Percentiles rank a stretch among this genome's conserved stretches.
These are phyloP conservation scores for Podospora tetraspora DNA, from an alignment of 495 filamentous ascomycete genomes.

Conservation along the genomic window DNA sequence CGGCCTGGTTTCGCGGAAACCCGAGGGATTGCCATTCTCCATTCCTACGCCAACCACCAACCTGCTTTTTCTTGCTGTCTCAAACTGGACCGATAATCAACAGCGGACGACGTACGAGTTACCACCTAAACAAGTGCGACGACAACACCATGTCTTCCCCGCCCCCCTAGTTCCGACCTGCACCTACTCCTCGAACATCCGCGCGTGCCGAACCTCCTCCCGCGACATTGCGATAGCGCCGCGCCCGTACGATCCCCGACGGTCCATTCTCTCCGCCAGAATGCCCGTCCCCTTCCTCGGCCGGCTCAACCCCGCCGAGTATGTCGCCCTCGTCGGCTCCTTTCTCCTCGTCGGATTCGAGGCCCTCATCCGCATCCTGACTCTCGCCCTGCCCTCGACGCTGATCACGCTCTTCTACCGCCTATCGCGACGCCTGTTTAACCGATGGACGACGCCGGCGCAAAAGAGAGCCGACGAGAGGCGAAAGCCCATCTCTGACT, in stretches of 20 bases:
- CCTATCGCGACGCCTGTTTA: slow-evolving; percentile 75
- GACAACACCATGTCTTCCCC: neutral
- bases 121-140: neutral
- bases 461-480: slow-evolving; percentile 55
- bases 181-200: neutral
- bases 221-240: slow-evolving; percentile 11
- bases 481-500: slow-evolving; percentile 49
- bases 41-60: neutral
- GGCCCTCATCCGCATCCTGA: slow-evolving; percentile 76
- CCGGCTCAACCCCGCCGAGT: slow-evolving; percentile 74
- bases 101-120: neutral
- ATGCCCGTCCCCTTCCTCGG: slow-evolving; percentile 79
- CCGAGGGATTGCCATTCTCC: neutral
- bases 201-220: neutral
- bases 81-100: neutral
- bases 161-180: neutral
- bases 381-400: slow-evolving; percentile 75
- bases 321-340: slow-evolving; percentile 76
- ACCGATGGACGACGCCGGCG: slow-evolving; percentile 66
- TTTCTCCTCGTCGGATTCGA: slow-evolving; percentile 78
- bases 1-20: neutral
- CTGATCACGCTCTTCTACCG: slow-evolving; percentile 79
- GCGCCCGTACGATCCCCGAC: slow-evolving; percentile 1
- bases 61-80: neutral
- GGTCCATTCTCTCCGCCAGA: slow-evolving; percentile 36